Evolutionary conservation across 257 asterid species (phyloP), one percentile per base, ranked within the genome.

Genomic region (Anisodus acutangulus): DNA sequence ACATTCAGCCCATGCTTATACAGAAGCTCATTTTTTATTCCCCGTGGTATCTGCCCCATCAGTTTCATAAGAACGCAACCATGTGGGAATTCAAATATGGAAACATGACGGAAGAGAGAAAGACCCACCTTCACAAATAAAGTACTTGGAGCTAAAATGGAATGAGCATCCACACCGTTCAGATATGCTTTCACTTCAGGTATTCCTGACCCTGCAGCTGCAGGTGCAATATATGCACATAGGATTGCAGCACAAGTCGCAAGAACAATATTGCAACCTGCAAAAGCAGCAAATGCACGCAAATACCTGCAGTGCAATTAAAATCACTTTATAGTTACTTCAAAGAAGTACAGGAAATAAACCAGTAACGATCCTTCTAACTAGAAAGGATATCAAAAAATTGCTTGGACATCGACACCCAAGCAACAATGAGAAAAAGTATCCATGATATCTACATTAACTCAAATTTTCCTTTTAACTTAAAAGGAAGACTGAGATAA

Each of bases 121-220:
- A 7, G 82, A 84, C 76, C 64, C 49, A 96, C 99, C 98, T 96
- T 96, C 76, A 96, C 99, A 81, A 96, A 90, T 54, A 96, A 90
- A 82, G 99, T 96, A 86, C 97, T 93, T 62, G 99, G 99, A 85
- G 99, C 99, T 90, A 96, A 87, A 82, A 96, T 96, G 86, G 99
- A 93, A 89, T 94, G 96, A 83, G 99, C 98, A 85, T 96, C 99
- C 26, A 96, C 88, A 26, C 99, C 99, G 78, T 96, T 96, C 84
- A 96, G 97, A 84, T 96, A 94, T 79, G 99, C 98, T 93, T 96
- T 96, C 90, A 96, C 99, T 91, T 95, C 99, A 81, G 99, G 99
- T 83, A 95, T 95, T 86, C 99, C 99, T 60, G 99, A 95, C 53
- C 99, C 99, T 78, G 98, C 98, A 43, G 99, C 99, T 66, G 99